Evolutionary conservation across 2,329 filamentous ascomycete species (phyloP).

Genomic region (Leptographium galeiforme): DNA sequence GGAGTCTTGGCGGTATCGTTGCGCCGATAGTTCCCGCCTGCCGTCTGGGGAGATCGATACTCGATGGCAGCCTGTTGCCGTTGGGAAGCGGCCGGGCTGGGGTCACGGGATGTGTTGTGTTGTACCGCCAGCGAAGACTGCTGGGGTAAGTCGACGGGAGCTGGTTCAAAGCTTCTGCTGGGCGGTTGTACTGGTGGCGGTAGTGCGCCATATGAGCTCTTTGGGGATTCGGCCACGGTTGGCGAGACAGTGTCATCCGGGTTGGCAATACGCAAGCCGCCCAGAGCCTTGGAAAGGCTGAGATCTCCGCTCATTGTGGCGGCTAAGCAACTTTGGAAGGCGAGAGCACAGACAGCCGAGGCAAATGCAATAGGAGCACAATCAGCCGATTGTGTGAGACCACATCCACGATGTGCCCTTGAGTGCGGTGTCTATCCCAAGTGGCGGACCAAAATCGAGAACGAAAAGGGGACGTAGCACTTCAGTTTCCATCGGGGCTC

Average conservation of each 20-base stretch:
- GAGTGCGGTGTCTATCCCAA: neutral
- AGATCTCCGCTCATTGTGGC: constrained; percentile 72
- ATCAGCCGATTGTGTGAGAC: constrained; percentile 1
- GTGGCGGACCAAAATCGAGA: neutral
- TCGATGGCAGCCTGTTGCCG: constrained; percentile 12
- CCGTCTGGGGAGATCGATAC: constrained; percentile 2
- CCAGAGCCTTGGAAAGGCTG: constrained; percentile 82
- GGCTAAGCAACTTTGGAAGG: neutral
- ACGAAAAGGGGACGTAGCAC: neutral
- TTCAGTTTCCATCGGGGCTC: constrained; percentile 4
- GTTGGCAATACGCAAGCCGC: constrained; percentile 92
- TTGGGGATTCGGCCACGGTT: neutral
- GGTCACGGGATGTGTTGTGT: constrained; percentile 5
- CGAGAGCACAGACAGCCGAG: neutral
- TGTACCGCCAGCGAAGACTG: constrained; percentile 1
- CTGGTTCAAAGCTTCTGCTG: neutral
- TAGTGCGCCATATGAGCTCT: neutral
- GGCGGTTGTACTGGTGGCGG: constrained; percentile 2
- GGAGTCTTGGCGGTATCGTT: constrained; percentile 1
- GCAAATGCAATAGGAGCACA: constrained; percentile 3
- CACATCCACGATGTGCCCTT: constrained; percentile 1
- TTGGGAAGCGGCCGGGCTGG: constrained; percentile 4
- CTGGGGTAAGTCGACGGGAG: neutral
- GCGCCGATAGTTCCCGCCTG: constrained; percentile 3
- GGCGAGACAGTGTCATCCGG: constrained; percentile 49